phyloP scores from a whole-genome alignment of 306 rosid species.

The Cucurbita ficifolia region DNA sequence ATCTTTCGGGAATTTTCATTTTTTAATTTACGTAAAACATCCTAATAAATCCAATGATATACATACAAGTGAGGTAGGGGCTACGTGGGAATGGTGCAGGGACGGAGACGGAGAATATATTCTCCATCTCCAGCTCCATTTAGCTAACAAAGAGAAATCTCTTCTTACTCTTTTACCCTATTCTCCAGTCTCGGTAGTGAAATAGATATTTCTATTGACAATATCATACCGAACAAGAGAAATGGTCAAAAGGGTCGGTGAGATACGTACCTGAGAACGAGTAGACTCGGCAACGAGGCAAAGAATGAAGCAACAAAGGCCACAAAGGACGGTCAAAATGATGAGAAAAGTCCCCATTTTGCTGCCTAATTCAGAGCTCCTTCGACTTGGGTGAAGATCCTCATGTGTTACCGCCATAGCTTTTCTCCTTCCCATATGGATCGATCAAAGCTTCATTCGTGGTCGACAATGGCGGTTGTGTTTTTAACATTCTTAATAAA shows the following conservation, averaged over 20 bases:
- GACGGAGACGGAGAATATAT: too few species aligned
- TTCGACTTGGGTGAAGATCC: slow-evolving; percentile 59
- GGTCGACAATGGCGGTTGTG: background rate
- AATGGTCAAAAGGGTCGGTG: background rate
- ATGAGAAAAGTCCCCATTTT: slow-evolving; percentile 49
- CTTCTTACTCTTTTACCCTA: too few species aligned
- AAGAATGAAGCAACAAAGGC: slow-evolving; percentile 62
- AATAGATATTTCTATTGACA: background rate
- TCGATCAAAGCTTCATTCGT: background rate
- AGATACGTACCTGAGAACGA: slow-evolving; percentile 57
- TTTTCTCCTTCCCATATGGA: slow-evolving; percentile 12
- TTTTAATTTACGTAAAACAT: too few species aligned
- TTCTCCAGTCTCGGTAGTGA: too few species aligned
- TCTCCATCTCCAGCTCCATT: too few species aligned
- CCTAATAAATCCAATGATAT: too few species aligned
- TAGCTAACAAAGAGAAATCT: too few species aligned
- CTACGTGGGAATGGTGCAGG: too few species aligned
- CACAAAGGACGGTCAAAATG: slow-evolving; percentile 49
- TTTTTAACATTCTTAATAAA: background rate
- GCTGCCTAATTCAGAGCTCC: slow-evolving; percentile 42
- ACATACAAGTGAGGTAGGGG: too few species aligned
- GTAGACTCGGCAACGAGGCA: slow-evolving; percentile 83
- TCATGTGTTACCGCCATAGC: slow-evolving; percentile 73
- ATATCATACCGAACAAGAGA: background rate
- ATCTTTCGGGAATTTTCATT: too few species aligned